A percentile compares a stretch with the other conserved stretches of the same genome.
Evolutionary conservation across 2,329 filamentous ascomycete genomes (phyloP).

Genomic region (Rhytidhysteron rufulum): DNA sequence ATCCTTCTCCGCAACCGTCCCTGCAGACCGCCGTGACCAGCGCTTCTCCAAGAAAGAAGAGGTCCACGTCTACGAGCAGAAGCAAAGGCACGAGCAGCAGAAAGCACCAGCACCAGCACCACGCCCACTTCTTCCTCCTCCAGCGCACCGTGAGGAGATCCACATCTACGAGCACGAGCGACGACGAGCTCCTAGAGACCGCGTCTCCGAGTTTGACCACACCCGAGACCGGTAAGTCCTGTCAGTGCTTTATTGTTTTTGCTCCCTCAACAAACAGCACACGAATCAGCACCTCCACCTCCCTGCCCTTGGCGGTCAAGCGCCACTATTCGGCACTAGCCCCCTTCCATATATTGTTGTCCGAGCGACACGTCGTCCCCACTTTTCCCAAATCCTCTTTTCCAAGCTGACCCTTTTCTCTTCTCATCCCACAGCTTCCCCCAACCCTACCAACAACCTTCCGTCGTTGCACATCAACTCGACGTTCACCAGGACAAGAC

Average conservation of each 20-base stretch:
- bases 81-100: too few species aligned
- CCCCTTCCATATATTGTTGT: constrained; percentile 36
- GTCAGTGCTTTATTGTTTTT: constrained; percentile 18
- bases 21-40: constrained; percentile 49
- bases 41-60: constrained; percentile 78
- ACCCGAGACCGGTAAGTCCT: constrained; percentile 23
- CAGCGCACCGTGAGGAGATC: constrained; percentile 26
- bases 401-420: constrained; percentile 33
- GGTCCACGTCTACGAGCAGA: constrained; percentile 77
- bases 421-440: constrained; percentile 49
- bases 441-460: constrained; percentile 54
- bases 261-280: constrained; percentile 18
- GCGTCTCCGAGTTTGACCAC: constrained; percentile 16
- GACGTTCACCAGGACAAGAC: constrained; percentile 58
- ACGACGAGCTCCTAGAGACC: constrained; percentile 8
- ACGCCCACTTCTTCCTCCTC: constrained; percentile 73
- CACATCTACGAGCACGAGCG: constrained; percentile 32
- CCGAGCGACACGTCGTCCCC: constrained; percentile 35
- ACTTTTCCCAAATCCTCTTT: constrained; percentile 37
- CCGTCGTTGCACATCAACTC: constrained; percentile 60
- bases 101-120: too few species aligned
- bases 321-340: constrained; percentile 30
- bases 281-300: constrained; percentile 25
- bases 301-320: constrained; percentile 32
- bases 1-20: constrained; percentile 48